Evolutionary conservation across 495 filamentous ascomycete species (phyloP), one percentile per base, ranked within the genome.

Genomic region (Aspergillus sparsus): DNA sequence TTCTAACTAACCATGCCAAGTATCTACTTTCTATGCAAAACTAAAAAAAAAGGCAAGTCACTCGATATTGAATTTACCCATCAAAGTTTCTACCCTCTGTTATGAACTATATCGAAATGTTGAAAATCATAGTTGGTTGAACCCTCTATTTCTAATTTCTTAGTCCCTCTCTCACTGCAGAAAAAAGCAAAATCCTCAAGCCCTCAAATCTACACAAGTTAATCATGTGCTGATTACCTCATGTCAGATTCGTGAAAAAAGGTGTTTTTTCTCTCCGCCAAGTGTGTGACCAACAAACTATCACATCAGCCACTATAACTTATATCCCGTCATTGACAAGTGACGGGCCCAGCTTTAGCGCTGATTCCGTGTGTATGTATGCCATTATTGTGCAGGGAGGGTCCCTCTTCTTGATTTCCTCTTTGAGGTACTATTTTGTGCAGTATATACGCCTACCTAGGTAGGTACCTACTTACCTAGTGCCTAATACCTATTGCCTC

Each of bases 231-330:
- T 34, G 31, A 47, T n/a, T 31, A 36, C 33, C n/a, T 47, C 21
- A 27, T 21, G 44, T 47, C 45, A 49, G 44, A 49, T 55, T 55
- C 53, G 39, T 27, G 45, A 21, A 31, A 13, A 44, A 55, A 39
- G 33, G 21, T 18, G 11, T 45, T 15, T 16, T 8, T 16, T 7
- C 42, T 16, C 42, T 46, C 15, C 13, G 9, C 42, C 11, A 42
- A 27, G 21, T 27, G 3, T 27, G 21, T 27, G 21, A 27, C 21
- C 21, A 27, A 27, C 21, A 27, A 27, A 27, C 21, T 27, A 27
- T 27, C 21, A 27, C 21, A 27, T 27, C 21, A 27, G 21, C 21
- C 21, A 3, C 21, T 27, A 27, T 27, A 27, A 1, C 21, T 27
- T 27, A 27, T 3, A 27, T 27, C 21, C 21, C 3, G 21, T 27